Conservation (phyloP, 2,329 filamentous ascomycete species). For the Raffaelea ambrosiae region DNA sequence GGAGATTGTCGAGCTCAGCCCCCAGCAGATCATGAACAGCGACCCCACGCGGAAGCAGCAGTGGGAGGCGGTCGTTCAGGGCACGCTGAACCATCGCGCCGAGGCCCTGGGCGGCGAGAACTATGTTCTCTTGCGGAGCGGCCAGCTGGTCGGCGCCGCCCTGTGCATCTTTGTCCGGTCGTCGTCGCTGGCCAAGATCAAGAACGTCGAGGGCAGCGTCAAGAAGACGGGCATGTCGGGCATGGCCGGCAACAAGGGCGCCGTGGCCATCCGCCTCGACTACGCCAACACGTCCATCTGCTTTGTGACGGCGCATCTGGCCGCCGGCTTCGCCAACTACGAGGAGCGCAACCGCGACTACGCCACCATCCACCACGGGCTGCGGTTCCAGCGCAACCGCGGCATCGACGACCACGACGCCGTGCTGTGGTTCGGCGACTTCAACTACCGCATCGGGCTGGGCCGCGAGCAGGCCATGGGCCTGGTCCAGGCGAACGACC, state of each 20-base stretch:
- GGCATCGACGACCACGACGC: slow-evolving; percentile 84
- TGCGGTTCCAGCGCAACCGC: slow-evolving; percentile 85
- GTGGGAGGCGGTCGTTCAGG: slow-evolving; percentile 79
- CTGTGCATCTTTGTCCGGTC: slow-evolving; percentile 84
- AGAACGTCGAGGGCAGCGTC: slow-evolving; percentile 91
- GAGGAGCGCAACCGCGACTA: slow-evolving; percentile 95
- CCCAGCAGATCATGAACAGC: slow-evolving; percentile 98
- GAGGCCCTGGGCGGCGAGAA: slow-evolving; percentile 57
- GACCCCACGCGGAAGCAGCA: slow-evolving; percentile 76
- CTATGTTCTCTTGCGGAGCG: slow-evolving; percentile 84
- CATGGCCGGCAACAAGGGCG: slow-evolving; percentile 96
- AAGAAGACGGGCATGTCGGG: slow-evolving; percentile 94
- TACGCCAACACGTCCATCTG: slow-evolving; percentile 89
- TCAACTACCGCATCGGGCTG: slow-evolving; percentile 94
- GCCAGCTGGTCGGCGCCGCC: slow-evolving; percentile 89
- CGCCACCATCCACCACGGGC: slow-evolving; percentile 73
- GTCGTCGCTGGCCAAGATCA: slow-evolving; percentile 70
- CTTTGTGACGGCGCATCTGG: slow-evolving; percentile 93
- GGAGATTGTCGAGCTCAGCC: slow-evolving; percentile 95
- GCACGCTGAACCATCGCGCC: slow-evolving; percentile 66
- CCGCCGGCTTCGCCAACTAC: slow-evolving; percentile 92
- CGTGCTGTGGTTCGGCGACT: slow-evolving; percentile 93
- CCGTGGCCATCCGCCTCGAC: slow-evolving; percentile 91
- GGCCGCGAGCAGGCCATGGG: slow-evolving; percentile 68
- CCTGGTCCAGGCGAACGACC: slow-evolving; percentile 62